These are phyloP conservation scores for Trichoderma orchidacearum DNA, from an alignment of 495 filamentous ascomycete genomes.

Conservation along the genomic window DNA sequence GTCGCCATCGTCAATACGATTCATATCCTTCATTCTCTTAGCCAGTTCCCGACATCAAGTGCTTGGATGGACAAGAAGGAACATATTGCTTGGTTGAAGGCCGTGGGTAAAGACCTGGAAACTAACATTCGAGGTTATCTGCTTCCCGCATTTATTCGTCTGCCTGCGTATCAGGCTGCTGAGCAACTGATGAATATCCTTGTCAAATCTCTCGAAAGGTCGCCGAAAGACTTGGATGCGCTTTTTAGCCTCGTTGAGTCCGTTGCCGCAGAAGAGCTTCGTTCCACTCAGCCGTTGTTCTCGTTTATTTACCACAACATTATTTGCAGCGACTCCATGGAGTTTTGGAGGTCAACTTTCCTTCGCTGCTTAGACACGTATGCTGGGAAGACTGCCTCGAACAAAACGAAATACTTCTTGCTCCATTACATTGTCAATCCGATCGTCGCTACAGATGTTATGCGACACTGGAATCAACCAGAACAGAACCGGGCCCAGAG, in stretches of 20 bases:
- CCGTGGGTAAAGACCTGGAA: constrained; percentile 69
- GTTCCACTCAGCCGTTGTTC: constrained; percentile 59
- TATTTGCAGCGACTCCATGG: constrained; percentile 71
- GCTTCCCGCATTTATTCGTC: constrained; percentile 55
- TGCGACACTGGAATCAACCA: constrained; percentile 43
- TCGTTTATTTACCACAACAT: constrained; percentile 75
- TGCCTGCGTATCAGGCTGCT: constrained; percentile 79
- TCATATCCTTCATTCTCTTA: constrained; percentile 67
- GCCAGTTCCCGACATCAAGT: constrained; percentile 40
- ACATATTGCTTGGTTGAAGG: constrained; percentile 49
- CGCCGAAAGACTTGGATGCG: constrained; percentile 69
- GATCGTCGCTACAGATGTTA: constrained; percentile 93
- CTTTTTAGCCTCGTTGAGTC: constrained; percentile 78
- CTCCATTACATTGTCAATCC: constrained; percentile 91
- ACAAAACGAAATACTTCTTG: constrained; percentile 85
- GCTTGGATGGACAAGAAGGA: constrained; percentile 70
- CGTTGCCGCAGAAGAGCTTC: constrained; percentile 70
- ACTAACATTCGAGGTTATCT: constrained; percentile 51
- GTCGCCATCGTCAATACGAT: constrained; percentile 77
- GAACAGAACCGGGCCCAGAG: constrained; percentile 46
- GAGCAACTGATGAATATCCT: constrained; percentile 83
- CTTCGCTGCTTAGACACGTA: constrained; percentile 83
- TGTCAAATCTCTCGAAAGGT: constrained; percentile 59
- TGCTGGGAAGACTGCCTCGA: constrained; percentile 56
- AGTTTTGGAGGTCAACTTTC: constrained; percentile 76